Base-by-base conservation (phyloP, 2,329 filamentous ascomycete species). In the Aspergillus ruber region DNA sequence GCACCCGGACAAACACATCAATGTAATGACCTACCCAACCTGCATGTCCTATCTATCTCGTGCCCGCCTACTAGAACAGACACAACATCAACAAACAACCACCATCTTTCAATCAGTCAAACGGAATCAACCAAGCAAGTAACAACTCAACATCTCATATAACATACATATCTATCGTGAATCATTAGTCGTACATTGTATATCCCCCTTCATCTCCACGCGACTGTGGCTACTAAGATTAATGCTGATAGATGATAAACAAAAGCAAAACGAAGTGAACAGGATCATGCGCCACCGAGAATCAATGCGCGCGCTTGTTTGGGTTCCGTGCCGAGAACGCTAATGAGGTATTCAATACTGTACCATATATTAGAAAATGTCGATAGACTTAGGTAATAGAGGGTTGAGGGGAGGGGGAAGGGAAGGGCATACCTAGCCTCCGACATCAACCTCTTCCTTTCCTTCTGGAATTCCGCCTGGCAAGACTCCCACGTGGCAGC, bases 351-450 rank as follows among this genome's bases (percentile, higher is more conserved):
- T 56, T 84, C 79, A 57, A 83, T 75, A 62, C 82, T 85, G 46
- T 13, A 43, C 23, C 49, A 42, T 47, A 42, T 47, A 44, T 18
- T 41, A 32, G n/a, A n/a, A n/a, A n/a, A n/a, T n/a, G n/a, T n/a
- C n/a, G n/a, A n/a, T n/a, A n/a, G n/a, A n/a, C n/a, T n/a, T n/a
- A n/a, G n/a, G n/a, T n/a, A n/a, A n/a, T n/a, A n/a, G n/a, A n/a
- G n/a, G n/a, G n/a, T n/a, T n/a, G n/a, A n/a, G n/a, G n/a, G n/a
- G n/a, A n/a, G n/a, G n/a, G n/a, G n/a, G n/a, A n/a, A n/a, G n/a
- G n/a, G n/a, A n/a, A n/a, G n/a, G n/a, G n/a, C n/a, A n/a, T n/a
- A 95, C 90, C 87, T 91, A 57, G 89, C 86, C 58, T 86, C 83
- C 44, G 76, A 78, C 40, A 81, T 80, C 63, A 90, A 79, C 62